Evolutionary conservation across 163 green algal genomes (phyloP).

Genomic region (Chlamydomonas reinhardtii): DNA sequence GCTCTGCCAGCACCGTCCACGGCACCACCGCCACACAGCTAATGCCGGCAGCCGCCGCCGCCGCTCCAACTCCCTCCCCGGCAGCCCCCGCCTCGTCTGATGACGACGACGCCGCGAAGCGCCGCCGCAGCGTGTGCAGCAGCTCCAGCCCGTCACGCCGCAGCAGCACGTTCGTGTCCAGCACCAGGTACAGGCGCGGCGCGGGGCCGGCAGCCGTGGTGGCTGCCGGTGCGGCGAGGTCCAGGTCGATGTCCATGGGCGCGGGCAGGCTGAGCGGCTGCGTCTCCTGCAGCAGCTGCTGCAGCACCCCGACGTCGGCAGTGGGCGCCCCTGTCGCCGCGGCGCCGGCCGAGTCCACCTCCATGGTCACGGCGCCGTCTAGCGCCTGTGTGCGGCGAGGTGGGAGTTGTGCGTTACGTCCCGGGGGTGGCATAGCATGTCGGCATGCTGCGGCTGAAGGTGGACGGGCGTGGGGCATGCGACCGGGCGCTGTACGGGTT

Average conservation of each 20-base stretch:
- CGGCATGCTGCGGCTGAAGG: too few species aligned
- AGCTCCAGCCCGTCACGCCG: background rate
- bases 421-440: too few species aligned
- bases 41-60: background rate
- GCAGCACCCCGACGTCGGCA: background rate
- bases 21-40: slow-evolving; percentile 34
- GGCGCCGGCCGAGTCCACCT: background rate
- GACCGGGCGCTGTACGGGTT: too few species aligned
- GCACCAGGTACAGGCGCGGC: slow-evolving; percentile 14
- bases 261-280: slow-evolving; percentile 20
- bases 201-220: background rate
- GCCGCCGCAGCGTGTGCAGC: background rate
- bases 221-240: background rate
- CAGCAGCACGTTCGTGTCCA: slow-evolving; percentile 45
- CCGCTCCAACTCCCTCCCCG: background rate
- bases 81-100: background rate
- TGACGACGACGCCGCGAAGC: background rate
- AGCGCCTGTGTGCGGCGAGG: slow-evolving; percentile 4
- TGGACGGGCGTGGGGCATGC: too few species aligned
- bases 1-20: slow-evolving; percentile 46
- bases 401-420: too few species aligned
- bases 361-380: slow-evolving; percentile 5
- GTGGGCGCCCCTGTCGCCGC: background rate
- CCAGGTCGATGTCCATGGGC: slow-evolving; percentile 12
- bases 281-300: background rate